These are phyloP conservation scores for Bryoglossum gracile DNA, from an alignment of 495 filamentous ascomycete genomes.

Conservation along the genomic window DNA sequence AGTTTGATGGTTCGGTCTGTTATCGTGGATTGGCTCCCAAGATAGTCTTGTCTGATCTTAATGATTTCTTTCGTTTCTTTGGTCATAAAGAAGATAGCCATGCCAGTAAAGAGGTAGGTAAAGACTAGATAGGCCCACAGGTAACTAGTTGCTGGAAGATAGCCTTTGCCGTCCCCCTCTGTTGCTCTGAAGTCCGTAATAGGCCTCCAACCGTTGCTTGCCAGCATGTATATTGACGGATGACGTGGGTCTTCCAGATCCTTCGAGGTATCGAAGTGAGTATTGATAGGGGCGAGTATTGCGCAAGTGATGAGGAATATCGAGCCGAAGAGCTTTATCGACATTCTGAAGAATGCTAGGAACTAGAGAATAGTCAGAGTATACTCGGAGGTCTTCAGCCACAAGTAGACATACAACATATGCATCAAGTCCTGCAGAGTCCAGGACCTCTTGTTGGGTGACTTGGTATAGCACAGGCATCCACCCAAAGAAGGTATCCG, in stretches of 20 bases:
- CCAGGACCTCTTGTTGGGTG: constrained; percentile 80
- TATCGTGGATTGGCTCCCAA: constrained; percentile 86
- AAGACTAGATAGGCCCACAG: constrained; percentile 93
- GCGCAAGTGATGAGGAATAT: constrained; percentile 72
- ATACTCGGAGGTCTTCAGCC: too few relatives aligned
- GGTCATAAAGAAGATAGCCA: constrained; percentile 78
- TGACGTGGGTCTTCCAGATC: constrained; percentile 3
- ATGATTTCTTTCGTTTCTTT: constrained; percentile 79
- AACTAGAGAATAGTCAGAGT: too few relatives aligned
- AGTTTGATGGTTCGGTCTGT: constrained; percentile 91
- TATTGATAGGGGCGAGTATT: constrained; percentile 82
- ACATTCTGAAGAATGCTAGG: constrained; percentile 88
- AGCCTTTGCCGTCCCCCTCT: constrained; percentile 26
- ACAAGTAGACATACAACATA: constrained; percentile 68
- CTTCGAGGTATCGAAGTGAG: constrained; percentile 40
- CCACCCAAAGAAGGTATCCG: constrained; percentile 88
- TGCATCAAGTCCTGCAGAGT: constrained; percentile 88
- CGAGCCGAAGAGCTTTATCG: constrained; percentile 70
- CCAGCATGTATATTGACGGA: not conserved
- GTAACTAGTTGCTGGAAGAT: constrained; percentile 41
- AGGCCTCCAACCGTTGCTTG: constrained; percentile 11
- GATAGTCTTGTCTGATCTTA: constrained; percentile 76
- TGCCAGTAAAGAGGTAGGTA: constrained; percentile 78
- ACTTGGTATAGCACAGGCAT: constrained; percentile 83
- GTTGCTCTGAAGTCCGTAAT: constrained; percentile 6